These are phyloP conservation scores for Candida nonsorbophila DNA, from an alignment of 805 yeast species.

Conservation along the genomic window DNA sequence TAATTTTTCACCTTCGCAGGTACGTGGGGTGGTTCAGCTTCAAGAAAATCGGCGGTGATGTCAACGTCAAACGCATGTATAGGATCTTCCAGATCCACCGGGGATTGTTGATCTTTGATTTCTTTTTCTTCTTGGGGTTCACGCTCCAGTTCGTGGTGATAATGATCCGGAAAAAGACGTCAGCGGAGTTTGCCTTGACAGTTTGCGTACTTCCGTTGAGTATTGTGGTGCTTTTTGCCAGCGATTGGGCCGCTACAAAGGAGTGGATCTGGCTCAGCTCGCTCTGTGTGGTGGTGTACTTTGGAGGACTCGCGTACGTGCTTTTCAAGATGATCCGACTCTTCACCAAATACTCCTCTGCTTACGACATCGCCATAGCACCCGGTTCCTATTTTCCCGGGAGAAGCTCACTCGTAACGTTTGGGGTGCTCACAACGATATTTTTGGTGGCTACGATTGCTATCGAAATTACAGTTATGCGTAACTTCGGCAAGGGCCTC, in stretches of 20 bases:
- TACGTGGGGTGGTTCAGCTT: conserved; percentile 45
- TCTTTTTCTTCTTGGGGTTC: conserved; percentile 46
- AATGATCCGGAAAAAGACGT: conserved; percentile 28
- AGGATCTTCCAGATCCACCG: conserved; percentile 35
- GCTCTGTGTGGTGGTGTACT: conserved; percentile 21
- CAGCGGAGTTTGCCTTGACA: conserved; percentile 42
- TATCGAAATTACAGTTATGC: conserved; percentile 10
- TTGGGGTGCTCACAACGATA: conserved; percentile 39
- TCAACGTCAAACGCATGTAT: conserved; percentile 32
- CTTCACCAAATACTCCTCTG: conserved; percentile 37
- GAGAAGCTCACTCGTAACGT: conserved; percentile 37
- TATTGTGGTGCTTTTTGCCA: conserved; percentile 27
- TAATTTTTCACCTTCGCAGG: conserved; percentile 25
- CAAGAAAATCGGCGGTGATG: conserved; percentile 44
- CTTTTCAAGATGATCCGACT: conserved; percentile 42
- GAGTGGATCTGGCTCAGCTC: conserved; percentile 25
- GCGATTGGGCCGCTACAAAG: conserved; percentile 30
- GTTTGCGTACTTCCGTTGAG: conserved; percentile 42
- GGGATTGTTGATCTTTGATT: conserved; percentile 15
- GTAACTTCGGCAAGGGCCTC: conserved; percentile 16
- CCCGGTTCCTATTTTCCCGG: conserved; percentile 40
- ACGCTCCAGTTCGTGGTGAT: conserved; percentile 45
- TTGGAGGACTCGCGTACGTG: conserved; percentile 41
- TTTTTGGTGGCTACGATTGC: conserved; percentile 30
- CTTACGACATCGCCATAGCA: conserved; percentile 17